Evolutionary conservation across 108 stramenopile genomes (phyloP), one percentile per base, ranked within the genome.

Genomic region (Skeletonema costatum): DNA sequence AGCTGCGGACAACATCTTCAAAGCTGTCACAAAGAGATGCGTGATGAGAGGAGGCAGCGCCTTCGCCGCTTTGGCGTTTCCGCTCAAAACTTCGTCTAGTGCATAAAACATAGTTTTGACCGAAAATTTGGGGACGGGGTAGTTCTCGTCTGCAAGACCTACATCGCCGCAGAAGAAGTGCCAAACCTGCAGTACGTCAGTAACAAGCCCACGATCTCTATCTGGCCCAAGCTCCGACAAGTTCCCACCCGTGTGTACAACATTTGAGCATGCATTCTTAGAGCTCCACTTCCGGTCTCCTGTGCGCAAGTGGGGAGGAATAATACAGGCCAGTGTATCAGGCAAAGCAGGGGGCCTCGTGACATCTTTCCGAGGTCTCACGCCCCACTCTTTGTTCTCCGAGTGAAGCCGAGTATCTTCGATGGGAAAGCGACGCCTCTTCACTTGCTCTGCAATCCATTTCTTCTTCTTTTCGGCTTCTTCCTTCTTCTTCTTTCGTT

Each of bases 111-210:
- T 81, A 4, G 92, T 86, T 46, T 86, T 78, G 61, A 95, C 33
- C 1, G 89, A 71, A 73, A 95, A 95, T 41, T 83, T 74, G 2
- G 86, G 86, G 21, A 88, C 85, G 2, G 82, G 69, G 50, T 70
- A 41, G 14, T 75, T 67, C 56, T 73, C 72, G 41, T 85, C 81
- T 8, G 5, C 70, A 13, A 90, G 72, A 30, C 85, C 85, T 7
- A 95, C 81, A 72, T 95, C 92, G 7, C 94, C 94, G 5, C 88
- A 83, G 66, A 95, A 93, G 70, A 95, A 95, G 70, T 92, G 90
- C 63, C 87, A 95, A 9, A 92, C 83, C 19, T 89, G 87, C 33
- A 95, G 70, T 6, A 89, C 67, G 73, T 95, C 92, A 21, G 87
- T 72, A 44, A 87, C 83, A 12, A 89, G 73, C 29, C 88, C 88